Evolutionary conservation across 2,329 filamentous ascomycete species (phyloP).

Genomic region (Ophiostoma ips): DNA sequence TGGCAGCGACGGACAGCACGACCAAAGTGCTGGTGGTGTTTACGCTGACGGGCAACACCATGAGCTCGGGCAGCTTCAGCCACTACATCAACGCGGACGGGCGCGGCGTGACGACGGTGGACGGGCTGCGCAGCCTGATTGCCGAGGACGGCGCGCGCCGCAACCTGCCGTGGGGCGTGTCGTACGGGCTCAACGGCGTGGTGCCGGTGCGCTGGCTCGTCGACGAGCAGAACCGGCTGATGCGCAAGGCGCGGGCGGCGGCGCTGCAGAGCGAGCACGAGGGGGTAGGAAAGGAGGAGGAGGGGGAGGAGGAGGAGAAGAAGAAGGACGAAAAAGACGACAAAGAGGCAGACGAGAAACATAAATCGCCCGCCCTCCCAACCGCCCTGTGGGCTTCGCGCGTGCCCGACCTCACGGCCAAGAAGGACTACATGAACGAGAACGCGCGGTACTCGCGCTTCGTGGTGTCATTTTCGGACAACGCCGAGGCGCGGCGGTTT

Average conservation of each 20-base stretch:
- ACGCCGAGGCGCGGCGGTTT: conserved; percentile 38
- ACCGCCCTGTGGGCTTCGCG: conserved; percentile 3
- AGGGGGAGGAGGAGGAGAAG: neutral
- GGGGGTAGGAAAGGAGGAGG: neutral
- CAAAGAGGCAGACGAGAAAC: neutral
- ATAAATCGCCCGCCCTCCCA: neutral
- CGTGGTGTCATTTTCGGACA: conserved; percentile 41
- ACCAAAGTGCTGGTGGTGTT: conserved; percentile 24
- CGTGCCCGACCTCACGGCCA: conserved; percentile 8
- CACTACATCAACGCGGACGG: conserved; percentile 6
- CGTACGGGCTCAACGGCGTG: conserved; percentile 12
- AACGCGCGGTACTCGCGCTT: conserved; percentile 28
- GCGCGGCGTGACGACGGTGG: conserved; percentile 18
- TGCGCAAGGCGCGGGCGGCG: neutral
- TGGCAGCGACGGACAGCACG: conserved; percentile 12
- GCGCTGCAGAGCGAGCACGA: neutral
- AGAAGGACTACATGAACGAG: conserved; percentile 19
- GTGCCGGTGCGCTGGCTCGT: conserved; percentile 15
- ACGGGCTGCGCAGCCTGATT: conserved; percentile 25
- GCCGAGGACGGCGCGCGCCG: conserved; percentile 28
- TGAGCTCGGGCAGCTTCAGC: conserved; percentile 10
- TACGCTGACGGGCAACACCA: conserved; percentile 13
- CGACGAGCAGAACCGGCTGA: conserved; percentile 9
- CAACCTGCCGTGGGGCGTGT: conserved; percentile 25
- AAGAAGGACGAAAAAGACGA: neutral